Evolutionary conservation across 2,329 filamentous ascomycete genomes (phyloP).

Genomic region (Fusarium mundagurra): DNA sequence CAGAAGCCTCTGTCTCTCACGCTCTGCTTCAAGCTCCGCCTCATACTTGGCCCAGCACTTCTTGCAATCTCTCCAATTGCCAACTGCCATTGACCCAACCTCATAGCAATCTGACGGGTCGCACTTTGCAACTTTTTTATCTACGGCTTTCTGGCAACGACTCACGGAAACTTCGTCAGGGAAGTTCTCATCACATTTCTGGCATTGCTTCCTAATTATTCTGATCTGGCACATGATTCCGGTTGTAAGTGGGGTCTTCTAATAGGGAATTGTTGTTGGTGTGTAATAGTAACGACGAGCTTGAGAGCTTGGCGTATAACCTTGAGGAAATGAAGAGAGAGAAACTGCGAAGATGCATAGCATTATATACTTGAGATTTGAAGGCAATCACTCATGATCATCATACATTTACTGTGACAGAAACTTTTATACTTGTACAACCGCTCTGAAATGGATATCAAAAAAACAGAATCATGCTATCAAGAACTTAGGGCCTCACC

Average conservation of each 20-base stretch:
- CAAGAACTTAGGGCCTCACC: not conserved
- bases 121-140: not conserved
- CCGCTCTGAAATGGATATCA: not conserved
- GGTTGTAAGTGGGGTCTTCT: rapidly evolving
- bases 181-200: not conserved
- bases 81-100: not conserved
- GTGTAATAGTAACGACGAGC: too few species aligned
- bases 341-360: not conserved
- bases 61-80: not conserved
- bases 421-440: rapidly evolving
- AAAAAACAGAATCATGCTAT: too few species aligned
- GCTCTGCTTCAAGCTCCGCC: not conserved
- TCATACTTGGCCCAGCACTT: not conserved
- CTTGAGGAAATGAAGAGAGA: not conserved
- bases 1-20: not conserved
- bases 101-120: not conserved
- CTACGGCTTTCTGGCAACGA: not conserved
- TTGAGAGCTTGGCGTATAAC: too few species aligned
- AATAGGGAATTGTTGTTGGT: rapidly evolving
- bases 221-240: not conserved
- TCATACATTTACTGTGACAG: too few species aligned
- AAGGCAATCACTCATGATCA: not conserved
- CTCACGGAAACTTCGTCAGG: not conserved
- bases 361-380: not conserved
- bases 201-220: not conserved